Base-by-base conservation (phyloP, 345 rosid genomes). In the Trapa incisa region DNA sequence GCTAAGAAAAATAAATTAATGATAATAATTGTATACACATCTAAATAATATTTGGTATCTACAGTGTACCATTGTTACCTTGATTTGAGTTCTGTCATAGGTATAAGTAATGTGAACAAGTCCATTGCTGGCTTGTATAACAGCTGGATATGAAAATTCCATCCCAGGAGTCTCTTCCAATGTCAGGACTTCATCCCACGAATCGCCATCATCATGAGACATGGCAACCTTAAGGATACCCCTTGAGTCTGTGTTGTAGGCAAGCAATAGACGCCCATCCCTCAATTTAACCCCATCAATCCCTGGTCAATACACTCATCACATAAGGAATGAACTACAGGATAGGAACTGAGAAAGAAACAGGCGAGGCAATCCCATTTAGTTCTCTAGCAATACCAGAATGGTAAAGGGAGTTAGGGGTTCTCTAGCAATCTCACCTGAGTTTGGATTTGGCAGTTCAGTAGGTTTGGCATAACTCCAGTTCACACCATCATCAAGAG, bases 141-240 rank as follows among this genome's bases (percentile, higher is more conserved):
- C 94, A 10, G 95, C 91, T 0, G 96, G 95, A 70, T 94, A 90
- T 2, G 97, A 94, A 71, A 90, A 94, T 66, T 94, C 95, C 97
- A 88, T 86, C 54, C 69, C 89, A 22, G 56, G 47, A n/a, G 79
- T 69, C 6, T 89, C 87, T 73, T 89, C 96, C 58, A 91, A 71
- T 0, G 89, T 87, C 66, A 84, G 66, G 71, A 76, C 84, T 73
- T 94, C 87, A 38, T 72, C 65, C 99, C 92, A 94, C 3, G 89
- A 78, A 74, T 87, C 86, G 47, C 95, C 95, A 11, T 94, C 95
- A 75, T 94, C 89, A 22, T 66, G 35, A 29, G 96, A 91, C 43
- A 81, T 54, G 61, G 89, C 89, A 67, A 94, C 81, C 75, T 89
- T 91, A 73, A 94, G 96, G 70, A 80, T 81, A 38, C 89, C 89